phyloP scores from a whole-genome alignment of 1,139 yeast species.

The Diutina neorugosa region DNA sequence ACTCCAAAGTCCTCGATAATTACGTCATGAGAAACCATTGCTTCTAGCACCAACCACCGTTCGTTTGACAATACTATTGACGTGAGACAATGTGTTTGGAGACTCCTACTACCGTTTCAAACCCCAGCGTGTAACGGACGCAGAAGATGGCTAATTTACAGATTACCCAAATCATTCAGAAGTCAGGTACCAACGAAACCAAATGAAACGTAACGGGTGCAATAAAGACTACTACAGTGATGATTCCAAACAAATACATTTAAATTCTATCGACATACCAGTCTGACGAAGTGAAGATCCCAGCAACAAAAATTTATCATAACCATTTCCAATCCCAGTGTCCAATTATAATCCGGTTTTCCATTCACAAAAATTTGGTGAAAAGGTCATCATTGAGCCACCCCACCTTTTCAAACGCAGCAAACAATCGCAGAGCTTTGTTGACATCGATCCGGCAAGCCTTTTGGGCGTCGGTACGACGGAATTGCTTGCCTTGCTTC shows the following conservation, averaged over 20 bases:
- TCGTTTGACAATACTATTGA: no score
- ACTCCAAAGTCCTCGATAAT: neutral
- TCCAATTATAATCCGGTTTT: neutral
- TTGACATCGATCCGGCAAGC: conserved; percentile 96
- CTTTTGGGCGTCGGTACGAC: conserved; percentile 96
- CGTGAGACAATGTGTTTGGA: no score
- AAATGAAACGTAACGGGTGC: no score
- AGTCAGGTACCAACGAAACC: no score
- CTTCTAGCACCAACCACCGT: neutral
- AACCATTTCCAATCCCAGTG: neutral
- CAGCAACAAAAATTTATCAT: neutral
- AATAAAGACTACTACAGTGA: neutral
- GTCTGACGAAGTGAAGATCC: neutral
- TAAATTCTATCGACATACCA: neutral
- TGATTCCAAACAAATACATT: neutral
- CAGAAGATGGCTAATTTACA: no score
- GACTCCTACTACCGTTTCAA: no score
- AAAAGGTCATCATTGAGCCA: conserved; percentile 83
- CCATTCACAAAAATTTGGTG: conserved; percentile 25
- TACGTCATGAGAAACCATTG: no score
- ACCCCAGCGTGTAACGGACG: no score
- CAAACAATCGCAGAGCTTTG: conserved; percentile 85
- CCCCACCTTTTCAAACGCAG: conserved; percentile 90
- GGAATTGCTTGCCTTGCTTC: conserved; percentile 67
- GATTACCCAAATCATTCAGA: no score